These are phyloP conservation scores for Scheffersomyces lignicola DNA, from an alignment of 1,139 yeast genomes.

Conservation along the genomic window DNA sequence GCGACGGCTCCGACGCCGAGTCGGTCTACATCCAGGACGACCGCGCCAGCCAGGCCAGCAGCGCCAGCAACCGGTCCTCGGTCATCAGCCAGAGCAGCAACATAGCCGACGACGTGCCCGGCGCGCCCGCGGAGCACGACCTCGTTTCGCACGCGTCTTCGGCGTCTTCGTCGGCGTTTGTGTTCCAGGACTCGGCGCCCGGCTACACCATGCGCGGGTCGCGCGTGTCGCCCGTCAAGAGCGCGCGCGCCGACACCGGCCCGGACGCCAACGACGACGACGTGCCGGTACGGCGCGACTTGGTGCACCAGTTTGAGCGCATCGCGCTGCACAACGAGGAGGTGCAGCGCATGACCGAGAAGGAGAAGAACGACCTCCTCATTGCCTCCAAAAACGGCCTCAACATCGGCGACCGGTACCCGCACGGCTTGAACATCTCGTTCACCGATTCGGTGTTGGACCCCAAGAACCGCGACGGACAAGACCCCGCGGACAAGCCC, in stretches of 20 bases:
- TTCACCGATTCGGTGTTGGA: slow-evolving; percentile 19
- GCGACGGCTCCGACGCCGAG: slow-evolving; percentile 11
- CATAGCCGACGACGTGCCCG: too few species aligned
- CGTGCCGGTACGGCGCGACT: slow-evolving; percentile 34
- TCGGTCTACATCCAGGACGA: slow-evolving; percentile 9
- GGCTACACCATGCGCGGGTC: slow-evolving; percentile 21
- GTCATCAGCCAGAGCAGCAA: slow-evolving; percentile 15
- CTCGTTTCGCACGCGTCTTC: not conserved
- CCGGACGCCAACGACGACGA: slow-evolving; percentile 17
- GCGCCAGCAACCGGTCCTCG: slow-evolving; percentile 29
- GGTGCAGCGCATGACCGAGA: slow-evolving; percentile 12
- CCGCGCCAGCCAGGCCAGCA: slow-evolving; percentile 21
- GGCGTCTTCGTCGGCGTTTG: not conserved
- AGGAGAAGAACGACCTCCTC: slow-evolving; percentile 18
- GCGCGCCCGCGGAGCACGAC: too few species aligned
- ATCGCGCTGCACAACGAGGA: slow-evolving; percentile 10
- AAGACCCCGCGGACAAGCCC: not conserved
- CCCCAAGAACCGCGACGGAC: slow-evolving; percentile 14
- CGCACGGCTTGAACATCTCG: slow-evolving; percentile 9
- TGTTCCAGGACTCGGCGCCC: slow-evolving; percentile 1
- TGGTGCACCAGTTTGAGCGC: slow-evolving; percentile 21
- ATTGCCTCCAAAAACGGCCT: slow-evolving; percentile 12
- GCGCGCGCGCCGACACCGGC: slow-evolving; percentile 4
- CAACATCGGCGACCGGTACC: slow-evolving; percentile 10
- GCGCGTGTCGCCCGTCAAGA: slow-evolving; percentile 18